These are phyloP conservation scores for Nematocida homosporus DNA, from an alignment of 371 early-diverging fungal species.

Conservation along the genomic window DNA sequence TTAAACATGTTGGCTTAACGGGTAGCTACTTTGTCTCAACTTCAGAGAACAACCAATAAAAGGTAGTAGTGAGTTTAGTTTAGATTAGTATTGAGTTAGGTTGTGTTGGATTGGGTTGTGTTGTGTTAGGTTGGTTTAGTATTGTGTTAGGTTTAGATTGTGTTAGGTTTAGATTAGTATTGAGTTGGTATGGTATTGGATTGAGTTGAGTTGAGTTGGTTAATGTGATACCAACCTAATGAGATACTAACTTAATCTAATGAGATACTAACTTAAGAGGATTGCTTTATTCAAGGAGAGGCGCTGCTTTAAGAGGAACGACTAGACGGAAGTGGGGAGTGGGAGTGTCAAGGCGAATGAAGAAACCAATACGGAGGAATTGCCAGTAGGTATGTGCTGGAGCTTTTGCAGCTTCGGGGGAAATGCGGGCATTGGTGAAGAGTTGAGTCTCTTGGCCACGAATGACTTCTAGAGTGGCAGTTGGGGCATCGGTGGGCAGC, in stretches of 20 bases:
- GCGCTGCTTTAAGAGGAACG: constrained; percentile 38
- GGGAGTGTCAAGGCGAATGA: constrained; percentile 17
- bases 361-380: constrained; percentile 45
- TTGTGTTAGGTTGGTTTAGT: no score
- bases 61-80: neutral
- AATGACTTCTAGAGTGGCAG: constrained; percentile 16
- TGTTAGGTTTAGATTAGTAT: no score
- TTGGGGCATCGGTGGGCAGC: constrained; percentile 7
- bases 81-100: neutral
- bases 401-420: constrained; percentile 12
- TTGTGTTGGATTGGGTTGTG: no score
- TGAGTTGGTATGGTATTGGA: no score
- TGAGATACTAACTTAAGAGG: no score
- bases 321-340: constrained; percentile 44
- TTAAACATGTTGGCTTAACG: constrained; percentile 62
- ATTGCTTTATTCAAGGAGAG: constrained; percentile 21
- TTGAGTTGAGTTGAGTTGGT: neutral
- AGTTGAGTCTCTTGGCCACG: constrained; percentile 4
- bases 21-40: constrained; percentile 61
- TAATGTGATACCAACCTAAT: neutral
- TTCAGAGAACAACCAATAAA: constrained; percentile 18
- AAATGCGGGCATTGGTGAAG: constrained; percentile 13
- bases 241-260: neutral
- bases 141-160: no score
- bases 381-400: constrained; percentile 41